Conservation (phyloP, 768 basidiomycete species). For the Candolleomyces eurysporus region DNA sequence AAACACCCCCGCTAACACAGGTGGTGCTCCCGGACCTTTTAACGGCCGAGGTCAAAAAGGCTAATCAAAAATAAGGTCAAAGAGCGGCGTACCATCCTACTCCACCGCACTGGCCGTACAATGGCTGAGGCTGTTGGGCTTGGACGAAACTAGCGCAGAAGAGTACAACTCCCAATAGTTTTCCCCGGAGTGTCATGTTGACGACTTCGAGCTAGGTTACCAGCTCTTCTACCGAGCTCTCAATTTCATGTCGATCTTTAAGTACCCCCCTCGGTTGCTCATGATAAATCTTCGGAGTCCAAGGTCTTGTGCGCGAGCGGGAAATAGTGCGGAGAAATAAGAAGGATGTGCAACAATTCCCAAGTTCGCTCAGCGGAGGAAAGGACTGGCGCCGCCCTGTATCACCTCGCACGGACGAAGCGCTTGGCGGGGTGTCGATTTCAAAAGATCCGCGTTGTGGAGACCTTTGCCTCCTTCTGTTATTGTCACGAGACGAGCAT, state of each 20-base stretch:
- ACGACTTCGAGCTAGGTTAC: slow-evolving; percentile 14
- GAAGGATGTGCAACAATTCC: not conserved
- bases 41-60: not conserved
- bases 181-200: not conserved
- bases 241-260: not conserved
- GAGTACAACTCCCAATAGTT: slow-evolving; percentile 20
- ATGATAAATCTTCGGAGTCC: slow-evolving; percentile 5
- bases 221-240: not conserved
- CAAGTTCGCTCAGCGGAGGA: not conserved
- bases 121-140: slow-evolving; percentile 38
- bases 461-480: not conserved
- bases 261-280: not conserved
- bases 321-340: slow-evolving; percentile 21
- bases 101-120: slow-evolving; percentile 51
- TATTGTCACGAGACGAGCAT: not conserved
- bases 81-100: slow-evolving; percentile 40
- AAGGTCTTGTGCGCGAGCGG: not conserved
- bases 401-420: not conserved
- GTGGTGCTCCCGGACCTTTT: slow-evolving; percentile 48
- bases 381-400: not conserved
- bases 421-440: not conserved
- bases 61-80: not conserved
- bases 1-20: slow-evolving; percentile 44
- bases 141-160: slow-evolving; percentile 11
- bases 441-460: not conserved